These are phyloP conservation scores for Firmiana major DNA, from an alignment of 345 rosid genomes.

Conservation along the genomic window DNA sequence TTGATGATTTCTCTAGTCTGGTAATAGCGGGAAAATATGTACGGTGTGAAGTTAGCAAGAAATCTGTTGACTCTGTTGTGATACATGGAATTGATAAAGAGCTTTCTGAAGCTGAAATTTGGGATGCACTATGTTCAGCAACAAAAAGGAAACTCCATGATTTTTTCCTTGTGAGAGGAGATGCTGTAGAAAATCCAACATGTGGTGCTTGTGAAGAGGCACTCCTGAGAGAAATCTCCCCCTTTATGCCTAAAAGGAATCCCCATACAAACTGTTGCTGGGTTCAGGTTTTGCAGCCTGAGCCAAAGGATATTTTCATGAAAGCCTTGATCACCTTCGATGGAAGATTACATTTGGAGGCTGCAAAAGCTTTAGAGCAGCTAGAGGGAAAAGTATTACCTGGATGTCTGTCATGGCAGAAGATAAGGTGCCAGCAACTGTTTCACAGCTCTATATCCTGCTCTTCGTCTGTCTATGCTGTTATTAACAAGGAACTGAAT, in stretches of 20 bases:
- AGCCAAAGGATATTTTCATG: slow-evolving; percentile 38
- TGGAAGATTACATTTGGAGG: slow-evolving; percentile 87
- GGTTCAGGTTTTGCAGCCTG: slow-evolving; percentile 61
- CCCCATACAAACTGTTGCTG: slow-evolving; percentile 43
- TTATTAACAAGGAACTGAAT: slow-evolving; percentile 56
- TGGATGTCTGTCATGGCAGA: slow-evolving; percentile 78
- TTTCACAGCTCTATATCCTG: slow-evolving; percentile 79
- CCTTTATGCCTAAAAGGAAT: slow-evolving; percentile 54
- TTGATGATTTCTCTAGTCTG: slow-evolving; percentile 38
- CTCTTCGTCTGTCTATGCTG: slow-evolving; percentile 51
- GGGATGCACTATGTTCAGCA: slow-evolving; percentile 39
- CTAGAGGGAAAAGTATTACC: slow-evolving; percentile 64
- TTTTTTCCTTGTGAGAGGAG: slow-evolving; percentile 53
- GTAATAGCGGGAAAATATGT: slow-evolving; percentile 44
- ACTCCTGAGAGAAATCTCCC: slow-evolving; percentile 48
- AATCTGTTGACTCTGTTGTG: slow-evolving; percentile 31
- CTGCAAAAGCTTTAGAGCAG: slow-evolving; percentile 87
- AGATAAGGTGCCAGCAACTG: slow-evolving; percentile 62
- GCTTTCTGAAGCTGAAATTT: slow-evolving; percentile 59
- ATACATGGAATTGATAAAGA: slow-evolving; percentile 56
- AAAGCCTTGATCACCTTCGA: slow-evolving; percentile 67
- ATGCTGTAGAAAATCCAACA: slow-evolving; percentile 42
- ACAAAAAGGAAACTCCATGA: slow-evolving; percentile 53
- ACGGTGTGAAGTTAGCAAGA: slow-evolving; percentile 34
- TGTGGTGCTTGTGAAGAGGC: slow-evolving; percentile 50